Evolutionary conservation across 768 basidiomycete species (phyloP), one percentile per base, ranked within the genome.

Genomic region (Amanita subjunquillea): DNA sequence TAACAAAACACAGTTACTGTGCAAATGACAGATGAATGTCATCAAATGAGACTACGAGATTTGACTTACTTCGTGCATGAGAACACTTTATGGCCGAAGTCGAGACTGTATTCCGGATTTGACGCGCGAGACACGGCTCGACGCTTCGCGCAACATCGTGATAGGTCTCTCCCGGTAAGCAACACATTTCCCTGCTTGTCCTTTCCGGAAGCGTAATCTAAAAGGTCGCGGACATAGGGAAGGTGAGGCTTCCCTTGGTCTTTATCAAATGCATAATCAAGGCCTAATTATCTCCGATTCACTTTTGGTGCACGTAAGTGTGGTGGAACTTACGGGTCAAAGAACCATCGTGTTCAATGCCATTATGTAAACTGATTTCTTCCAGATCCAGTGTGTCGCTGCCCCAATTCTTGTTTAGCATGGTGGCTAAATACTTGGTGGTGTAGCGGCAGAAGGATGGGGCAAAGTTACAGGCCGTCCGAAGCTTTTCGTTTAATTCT

Each of bases 301-400:
- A 30, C 30, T 29, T 30, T 17, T 39, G 44, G 20, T 15, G 12
- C 29, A 34, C 5, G 29, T 5, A 20, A 22, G 5, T 30, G 5
- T 6, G 7, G 10, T 54, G 58, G 56, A 72, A 73, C 78, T 44
- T 62, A 83, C 83, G 73, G 15, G 73, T 71, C 20, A 86, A 66
- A 0, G 82, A 83, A 0, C 69, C 82, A 59, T 86, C 83, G 58
- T 86, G 83, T 57, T 86, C 85, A 51, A 87, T 87, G 4, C 82
- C 80, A 55, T 87, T 88, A 63, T 90, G 88, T 10, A 84, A 62
- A 60, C 78, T 78, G 39, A 91, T 70, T 29, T 90, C 85, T 5
- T 69, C 67, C 10, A 91, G 68, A 59, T 89, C 77, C 56, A 87
- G 77, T 7, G 68, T 78, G 52, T 81, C 87, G 69, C 67, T 73